Evolutionary conservation across 2,329 filamentous ascomycete species (phyloP), one percentile per base, ranked within the genome.

Genomic region (Trichoderma atrobrunneum): DNA sequence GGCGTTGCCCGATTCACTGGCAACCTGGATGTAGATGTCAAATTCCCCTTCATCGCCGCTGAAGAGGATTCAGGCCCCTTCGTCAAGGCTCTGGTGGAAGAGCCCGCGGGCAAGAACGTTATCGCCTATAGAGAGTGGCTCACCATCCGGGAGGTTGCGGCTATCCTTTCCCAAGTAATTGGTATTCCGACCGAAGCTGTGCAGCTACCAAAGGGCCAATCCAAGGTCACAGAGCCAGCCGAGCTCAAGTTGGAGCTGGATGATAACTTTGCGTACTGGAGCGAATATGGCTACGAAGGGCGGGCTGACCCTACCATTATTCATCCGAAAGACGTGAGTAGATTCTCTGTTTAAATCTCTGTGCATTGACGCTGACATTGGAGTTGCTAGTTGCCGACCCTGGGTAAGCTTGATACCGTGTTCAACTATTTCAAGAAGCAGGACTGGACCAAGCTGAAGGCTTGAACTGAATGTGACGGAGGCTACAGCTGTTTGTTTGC

Each of bases 401-500:
- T 61, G 12, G 39, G 60, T 5, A 30, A 34, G n/a, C 72, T 74
- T 11, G 73, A 54, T 57, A 72, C 51, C 6, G 65, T 73, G 34
- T 65, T 34, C 14, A 28, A 72, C n/a, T 73, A 73, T 48, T 62
- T 72, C n/a, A 71, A 65, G 18, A 72, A 73, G 69, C 66, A 70
- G 30, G 72, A 73, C 34, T 73, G 83, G 82, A n/a, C 77, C 80
- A 56, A 79, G 32, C 10, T 67, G 16, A n/a, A 57, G 48, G 30
- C n/a, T 21, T 34, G 5, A 16, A 32, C 21, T 14, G 26, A 16
- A 30, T 30, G 21, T 34, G 57, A 60, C 3, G 18, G 30, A 1
- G 10, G 11, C 30, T 28, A 28, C 3, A 10, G 24, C 11, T 30
- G 1, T 12, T n/a, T n/a, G 16, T 43, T 43, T 1, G 39, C 39